phyloP scores from a whole-genome alignment of 371 early-diverging fungal genomes.

The Lichtheimia ornata region DNA sequence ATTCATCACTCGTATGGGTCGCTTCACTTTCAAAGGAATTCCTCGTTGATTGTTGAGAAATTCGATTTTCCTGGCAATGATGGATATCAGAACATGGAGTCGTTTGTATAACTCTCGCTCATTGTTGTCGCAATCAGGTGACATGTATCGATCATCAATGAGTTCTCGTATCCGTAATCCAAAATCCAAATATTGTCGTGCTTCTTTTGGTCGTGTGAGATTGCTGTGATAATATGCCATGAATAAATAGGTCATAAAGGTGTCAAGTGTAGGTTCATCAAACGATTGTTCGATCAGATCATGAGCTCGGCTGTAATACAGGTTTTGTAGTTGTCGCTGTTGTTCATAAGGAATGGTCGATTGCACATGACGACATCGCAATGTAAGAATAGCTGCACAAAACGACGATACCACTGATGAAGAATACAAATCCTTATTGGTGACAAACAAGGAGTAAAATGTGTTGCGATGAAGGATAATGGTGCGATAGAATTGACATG shows the following conservation, averaged over 20 bases:
- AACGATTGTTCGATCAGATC: conserved; percentile 22
- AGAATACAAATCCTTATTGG: conserved; percentile 20
- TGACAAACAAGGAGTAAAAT: conserved; percentile 34
- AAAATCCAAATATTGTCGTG: conserved; percentile 33
- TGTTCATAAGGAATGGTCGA: conserved; percentile 28
- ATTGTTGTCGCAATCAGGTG: background rate
- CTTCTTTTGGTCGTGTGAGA: conserved; percentile 30
- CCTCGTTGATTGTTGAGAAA: conserved; percentile 34
- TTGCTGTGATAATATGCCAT: conserved; percentile 36
- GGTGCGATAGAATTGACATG: conserved; percentile 30
- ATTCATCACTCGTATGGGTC: background rate
- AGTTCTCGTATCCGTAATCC: conserved; percentile 35
- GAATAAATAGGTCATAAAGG: conserved; percentile 25
- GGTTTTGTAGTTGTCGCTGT: conserved; percentile 19
- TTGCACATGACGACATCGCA: conserved; percentile 33
- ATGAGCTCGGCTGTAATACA: conserved; percentile 27
- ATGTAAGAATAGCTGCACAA: conserved; percentile 31
- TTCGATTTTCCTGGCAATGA: conserved; percentile 18
- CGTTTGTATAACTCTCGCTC: conserved; percentile 42
- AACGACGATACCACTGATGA: conserved; percentile 38
- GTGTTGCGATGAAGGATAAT: conserved; percentile 34
- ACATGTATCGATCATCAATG: conserved; percentile 18
- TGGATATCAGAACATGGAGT: conserved; percentile 22
- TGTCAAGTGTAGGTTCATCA: conserved; percentile 35
- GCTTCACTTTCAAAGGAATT: conserved; percentile 16